Conservation (phyloP, 2,329 filamentous ascomycete genomes). For the Cercospora citrullina region DNA sequence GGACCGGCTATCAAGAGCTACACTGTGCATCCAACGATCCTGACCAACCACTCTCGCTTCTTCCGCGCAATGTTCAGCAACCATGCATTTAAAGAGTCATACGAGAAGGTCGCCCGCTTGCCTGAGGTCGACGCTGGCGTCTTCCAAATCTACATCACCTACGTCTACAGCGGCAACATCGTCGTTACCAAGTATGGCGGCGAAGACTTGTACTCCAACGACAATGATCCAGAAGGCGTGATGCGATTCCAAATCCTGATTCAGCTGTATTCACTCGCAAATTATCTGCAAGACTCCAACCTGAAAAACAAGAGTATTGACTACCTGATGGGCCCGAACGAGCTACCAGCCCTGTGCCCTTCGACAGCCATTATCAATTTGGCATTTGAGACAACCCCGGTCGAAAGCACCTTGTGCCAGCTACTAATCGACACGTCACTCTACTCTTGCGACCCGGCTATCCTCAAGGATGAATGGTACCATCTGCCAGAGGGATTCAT, state of each 20-base stretch:
- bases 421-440: too few relatives aligned
- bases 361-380: too few relatives aligned
- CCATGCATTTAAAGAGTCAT: not conserved
- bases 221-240: not conserved
- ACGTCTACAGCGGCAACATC: slow-evolving; percentile 12
- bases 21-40: slow-evolving; percentile 11
- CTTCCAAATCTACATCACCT: slow-evolving; percentile 14
- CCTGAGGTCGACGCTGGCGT: not conserved
- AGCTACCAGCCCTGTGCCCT: not conserved
- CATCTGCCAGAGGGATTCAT: not conserved
- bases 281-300: slow-evolving; percentile 9
- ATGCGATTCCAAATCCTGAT: slow-evolving; percentile 1
- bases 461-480: too few relatives aligned
- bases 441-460: too few relatives aligned
- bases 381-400: too few relatives aligned
- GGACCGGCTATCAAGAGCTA: slow-evolving; percentile 4
- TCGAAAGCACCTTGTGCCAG: too few relatives aligned
- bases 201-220: not conserved
- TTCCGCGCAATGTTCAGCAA: slow-evolving; percentile 2
- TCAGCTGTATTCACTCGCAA: slow-evolving; percentile 17
- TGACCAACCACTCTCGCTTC: slow-evolving; percentile 15
- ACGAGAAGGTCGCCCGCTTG: not conserved
- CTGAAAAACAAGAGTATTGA: slow-evolving; percentile 19
- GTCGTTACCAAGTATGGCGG: not conserved
- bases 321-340: not conserved